phyloP scores from a whole-genome alignment of 2,329 filamentous ascomycete genomes.

The Phialophora chinensis region DNA sequence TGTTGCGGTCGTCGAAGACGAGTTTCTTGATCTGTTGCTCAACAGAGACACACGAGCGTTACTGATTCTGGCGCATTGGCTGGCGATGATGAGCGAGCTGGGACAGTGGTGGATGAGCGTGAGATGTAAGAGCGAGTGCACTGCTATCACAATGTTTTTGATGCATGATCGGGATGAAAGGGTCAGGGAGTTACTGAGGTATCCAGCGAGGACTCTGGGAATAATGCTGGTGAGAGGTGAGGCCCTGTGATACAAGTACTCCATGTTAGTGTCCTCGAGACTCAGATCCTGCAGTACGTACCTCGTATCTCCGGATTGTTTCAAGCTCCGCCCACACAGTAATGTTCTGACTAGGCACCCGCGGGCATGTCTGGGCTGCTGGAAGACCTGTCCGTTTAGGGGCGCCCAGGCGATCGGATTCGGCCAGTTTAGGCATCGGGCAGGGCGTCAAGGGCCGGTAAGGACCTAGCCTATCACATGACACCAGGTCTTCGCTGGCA shows the following conservation, averaged over 20 bases:
- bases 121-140: constrained; percentile 23
- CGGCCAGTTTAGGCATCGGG: constrained; percentile 1
- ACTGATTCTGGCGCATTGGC: constrained; percentile 33
- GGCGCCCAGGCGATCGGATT: neutral
- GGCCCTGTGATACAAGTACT: neutral
- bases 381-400: neutral
- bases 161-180: constrained; percentile 26
- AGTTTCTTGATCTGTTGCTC: constrained; percentile 22
- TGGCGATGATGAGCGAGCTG: constrained; percentile 27
- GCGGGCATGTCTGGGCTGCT: too few species aligned
- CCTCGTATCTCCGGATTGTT: neutral
- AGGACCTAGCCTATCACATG: constrained; percentile 10
- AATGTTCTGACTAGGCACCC: neutral
- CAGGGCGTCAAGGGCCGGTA: neutral
- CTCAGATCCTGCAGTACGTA: too few species aligned
- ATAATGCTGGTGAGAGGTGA: neutral
- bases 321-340: neutral
- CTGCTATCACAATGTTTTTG: constrained; percentile 25
- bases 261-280: too few species aligned
- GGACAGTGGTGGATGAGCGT: constrained; percentile 32
- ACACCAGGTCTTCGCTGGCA: neutral
- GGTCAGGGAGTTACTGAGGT: constrained; percentile 19
- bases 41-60: constrained; percentile 26
- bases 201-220: constrained; percentile 25
- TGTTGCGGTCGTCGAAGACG: constrained; percentile 15